Evolutionary conservation across 257 asterid species (phyloP), one percentile per base, ranked within the genome.

Genomic region (Lithospermum erythrorhizon): DNA sequence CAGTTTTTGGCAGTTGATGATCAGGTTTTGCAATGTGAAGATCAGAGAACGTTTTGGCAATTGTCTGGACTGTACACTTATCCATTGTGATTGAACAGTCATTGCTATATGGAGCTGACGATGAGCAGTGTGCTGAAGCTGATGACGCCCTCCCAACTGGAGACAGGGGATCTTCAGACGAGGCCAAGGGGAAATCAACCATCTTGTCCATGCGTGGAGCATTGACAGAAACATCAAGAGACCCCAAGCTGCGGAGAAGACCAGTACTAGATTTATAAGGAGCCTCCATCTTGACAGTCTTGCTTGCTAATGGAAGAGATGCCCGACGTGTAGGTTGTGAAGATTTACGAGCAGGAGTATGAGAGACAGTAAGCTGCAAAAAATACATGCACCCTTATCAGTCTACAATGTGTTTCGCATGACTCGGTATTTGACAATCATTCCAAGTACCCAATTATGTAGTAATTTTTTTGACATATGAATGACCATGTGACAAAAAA

Each of bases 171-270:
- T 79, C 87, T 15, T 80, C 79, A 0, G 90, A 76, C 4, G 95
- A 83, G 14, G 79, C 67, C 58, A 77, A 48, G 16, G 87, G 84
- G 52, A 81, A 79, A 49, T 89, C 97, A 6, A 87, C 89, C 97
- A 93, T 93, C 72, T 79, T 89, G 75, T 89, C 97, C 18, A 93
- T 76, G 11, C 94, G 82, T 13, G 99, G 99, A 52, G 97, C 96
- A 52, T 93, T 93, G 60, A 93, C 87, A 0, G 99, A 93, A 63
- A 93, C 91, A 52, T 93, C 63, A 0, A 83, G 95, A 27, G 95
- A 88, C 32, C 68, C 77, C 51, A 78, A 47, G 8, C 84, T 67
- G 19, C 55, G 75, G 14, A 85, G 79, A 32, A 71, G 72, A 64
- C 82, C 81, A 2, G 45, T 21, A 8, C 66, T 69, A 17, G 74